Evolutionary conservation across 2,329 filamentous ascomycete species (phyloP).

Genomic region (Aspergillus proliferans): DNA sequence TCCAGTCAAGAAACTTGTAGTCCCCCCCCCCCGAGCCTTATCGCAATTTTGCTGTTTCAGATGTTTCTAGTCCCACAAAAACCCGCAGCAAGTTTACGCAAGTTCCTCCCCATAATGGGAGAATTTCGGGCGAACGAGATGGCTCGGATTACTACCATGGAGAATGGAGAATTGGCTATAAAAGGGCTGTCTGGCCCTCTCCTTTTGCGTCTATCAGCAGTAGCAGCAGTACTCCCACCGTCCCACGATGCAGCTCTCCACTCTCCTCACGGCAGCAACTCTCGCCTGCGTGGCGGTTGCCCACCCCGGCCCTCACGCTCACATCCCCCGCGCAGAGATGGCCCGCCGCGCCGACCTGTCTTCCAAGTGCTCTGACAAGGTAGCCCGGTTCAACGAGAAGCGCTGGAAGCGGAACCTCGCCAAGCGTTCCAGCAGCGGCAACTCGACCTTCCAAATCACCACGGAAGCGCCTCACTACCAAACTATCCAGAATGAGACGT

Average conservation of each 20-base stretch:
- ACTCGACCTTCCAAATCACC: not conserved
- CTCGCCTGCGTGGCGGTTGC: not conserved
- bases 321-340: not conserved
- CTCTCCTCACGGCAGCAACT: not conserved
- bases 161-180: not conserved
- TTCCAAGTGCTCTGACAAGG: not conserved
- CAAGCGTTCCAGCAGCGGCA: not conserved
- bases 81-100: too few species aligned
- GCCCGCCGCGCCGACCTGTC: not conserved
- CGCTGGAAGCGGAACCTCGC: not conserved
- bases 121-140: too few species aligned
- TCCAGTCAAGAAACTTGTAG: too few species aligned
- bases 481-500: conserved; percentile 19
- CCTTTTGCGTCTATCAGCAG: not conserved
- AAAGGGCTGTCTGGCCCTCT: not conserved
- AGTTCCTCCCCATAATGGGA: too few species aligned
- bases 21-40: too few species aligned
- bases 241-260: not conserved
- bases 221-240: not conserved
- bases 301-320: not conserved
- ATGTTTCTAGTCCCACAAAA: too few species aligned
- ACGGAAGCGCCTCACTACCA: conserved; percentile 14
- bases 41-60: too few species aligned
- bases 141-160: too few species aligned
- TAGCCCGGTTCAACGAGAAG: not conserved